Evolutionary conservation across 1,284 basidiomycete genomes (phyloP), one percentile per base, ranked within the genome.

Genomic region (Ustilago cynodontis): DNA sequence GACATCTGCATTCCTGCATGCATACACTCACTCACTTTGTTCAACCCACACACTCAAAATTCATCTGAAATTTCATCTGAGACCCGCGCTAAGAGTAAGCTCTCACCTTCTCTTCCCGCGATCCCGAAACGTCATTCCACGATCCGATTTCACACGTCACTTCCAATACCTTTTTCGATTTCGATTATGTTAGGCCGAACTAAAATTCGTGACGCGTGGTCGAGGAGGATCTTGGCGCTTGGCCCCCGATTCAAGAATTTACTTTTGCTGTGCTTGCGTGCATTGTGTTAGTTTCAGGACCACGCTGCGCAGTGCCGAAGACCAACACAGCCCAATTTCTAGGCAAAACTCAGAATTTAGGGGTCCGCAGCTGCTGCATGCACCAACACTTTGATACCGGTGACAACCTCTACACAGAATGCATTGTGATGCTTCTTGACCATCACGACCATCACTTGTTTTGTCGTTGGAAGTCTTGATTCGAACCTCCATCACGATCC

Each of bases 1-100:
- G 56, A 58, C 56, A 49, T 28, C 56, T 58, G 56, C 56, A 58
- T 37, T 33, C 43, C 29, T 58, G 43, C 56, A 49, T 58, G 43
- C 56, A 57, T 58, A n/a, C 20, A 26, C 24, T n/a, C n/a, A n/a
- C n/a, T n/a, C n/a, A n/a, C n/a, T n/a, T n/a, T n/a, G n/a, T n/a
- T n/a, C n/a, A n/a, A n/a, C n/a, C n/a, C n/a, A n/a, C n/a, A n/a
- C n/a, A n/a, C n/a, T 41, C 16, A 8, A 14, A 41, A 20, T 41
- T 41, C 16, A 41, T n/a, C n/a, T n/a, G n/a, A 45, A 37, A 37
- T 37, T 37, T 37, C 9, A 37, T n/a, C n/a, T n/a, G n/a, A 37
- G 11, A 33, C 31, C 31, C 37, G 16, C 37, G 37, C n/a, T n/a
- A n/a, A n/a, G n/a, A n/a, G 37, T 41, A 7, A 41, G 37, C 37